Conservation (phyloP, 805 yeast species). For the Saturnispora ahearnii region DNA sequence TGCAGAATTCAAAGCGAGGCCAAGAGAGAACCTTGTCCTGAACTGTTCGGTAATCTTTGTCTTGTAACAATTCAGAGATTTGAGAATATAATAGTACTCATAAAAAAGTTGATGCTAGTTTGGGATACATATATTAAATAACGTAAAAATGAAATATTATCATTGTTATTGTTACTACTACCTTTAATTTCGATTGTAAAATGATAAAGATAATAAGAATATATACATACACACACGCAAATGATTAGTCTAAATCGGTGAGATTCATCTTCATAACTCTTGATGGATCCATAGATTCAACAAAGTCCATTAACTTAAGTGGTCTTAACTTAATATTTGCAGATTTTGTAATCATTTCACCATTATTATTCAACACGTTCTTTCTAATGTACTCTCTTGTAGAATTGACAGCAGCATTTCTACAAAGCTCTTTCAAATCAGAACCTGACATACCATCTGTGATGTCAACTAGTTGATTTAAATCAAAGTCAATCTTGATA, state of each 20-base stretch:
- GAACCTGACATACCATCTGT: constrained; percentile 84
- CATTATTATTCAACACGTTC: constrained; percentile 36
- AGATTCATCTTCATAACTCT: constrained; percentile 13
- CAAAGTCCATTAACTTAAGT: constrained; percentile 54
- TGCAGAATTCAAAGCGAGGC: constrained; percentile 42
- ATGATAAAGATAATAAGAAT: neutral
- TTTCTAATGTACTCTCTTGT: constrained; percentile 71
- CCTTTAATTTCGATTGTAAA: neutral
- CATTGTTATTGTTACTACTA: too few relatives aligned
- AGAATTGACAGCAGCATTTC: constrained; percentile 87
- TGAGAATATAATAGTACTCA: neutral
- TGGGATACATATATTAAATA: constrained; percentile 9
- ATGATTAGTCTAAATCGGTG: constrained; percentile 11
- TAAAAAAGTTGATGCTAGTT: neutral
- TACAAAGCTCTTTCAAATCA: constrained; percentile 80
- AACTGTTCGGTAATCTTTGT: constrained; percentile 7
- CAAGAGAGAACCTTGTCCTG: constrained; percentile 25
- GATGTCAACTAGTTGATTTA: constrained; percentile 46
- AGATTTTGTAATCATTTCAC: constrained; percentile 27
- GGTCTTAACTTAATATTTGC: constrained; percentile 47
- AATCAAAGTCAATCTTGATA: constrained; percentile 59
- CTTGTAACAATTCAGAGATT: neutral
- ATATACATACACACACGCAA: neutral
- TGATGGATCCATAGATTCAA: constrained; percentile 27
- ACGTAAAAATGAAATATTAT: neutral